Conservation (phyloP, 2,329 filamentous ascomycete genomes). For the Acephala macrosclerotiorum region DNA sequence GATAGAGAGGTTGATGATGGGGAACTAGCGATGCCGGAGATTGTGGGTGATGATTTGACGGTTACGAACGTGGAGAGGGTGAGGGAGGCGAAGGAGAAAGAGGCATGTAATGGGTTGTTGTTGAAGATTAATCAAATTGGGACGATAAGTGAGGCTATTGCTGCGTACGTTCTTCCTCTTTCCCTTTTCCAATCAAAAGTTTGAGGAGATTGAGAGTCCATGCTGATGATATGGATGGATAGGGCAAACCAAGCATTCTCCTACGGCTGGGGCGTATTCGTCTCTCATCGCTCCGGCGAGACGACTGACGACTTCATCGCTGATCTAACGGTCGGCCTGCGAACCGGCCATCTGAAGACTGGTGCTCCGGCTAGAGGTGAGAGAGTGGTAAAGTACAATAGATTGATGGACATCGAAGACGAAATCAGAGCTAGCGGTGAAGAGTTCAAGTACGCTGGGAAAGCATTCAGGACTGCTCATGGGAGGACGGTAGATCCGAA, state of each 20-base stretch:
- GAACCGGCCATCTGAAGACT: constrained; percentile 50
- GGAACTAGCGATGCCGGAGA: constrained; percentile 40
- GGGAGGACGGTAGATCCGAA: constrained; percentile 12
- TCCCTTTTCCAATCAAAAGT: not conserved
- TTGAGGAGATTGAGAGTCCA: not conserved
- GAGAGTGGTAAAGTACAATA: constrained; percentile 52
- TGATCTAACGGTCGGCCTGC: constrained; percentile 49
- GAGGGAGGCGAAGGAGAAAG: constrained; percentile 45
- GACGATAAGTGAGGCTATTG: constrained; percentile 49
- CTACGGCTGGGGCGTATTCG: constrained; percentile 50
- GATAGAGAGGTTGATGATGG: constrained; percentile 28
- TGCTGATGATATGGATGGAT: constrained; percentile 5
- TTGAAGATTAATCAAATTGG: constrained; percentile 54
- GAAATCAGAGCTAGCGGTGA: constrained; percentile 38
- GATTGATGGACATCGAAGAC: constrained; percentile 52
- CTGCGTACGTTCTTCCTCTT: constrained; percentile 43
- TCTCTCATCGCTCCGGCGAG: constrained; percentile 52
- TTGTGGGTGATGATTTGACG: constrained; percentile 51
- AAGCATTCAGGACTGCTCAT: constrained; percentile 37
- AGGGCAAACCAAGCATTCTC: constrained; percentile 29
- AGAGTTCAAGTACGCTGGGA: constrained; percentile 41
- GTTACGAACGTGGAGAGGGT: constrained; percentile 49
- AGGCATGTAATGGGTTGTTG: constrained; percentile 50
- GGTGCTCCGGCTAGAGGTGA: constrained; percentile 50
- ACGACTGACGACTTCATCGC: constrained; percentile 54